These are phyloP conservation scores for Tricharina praecox DNA, from an alignment of 495 filamentous ascomycete species.

Conservation along the genomic window DNA sequence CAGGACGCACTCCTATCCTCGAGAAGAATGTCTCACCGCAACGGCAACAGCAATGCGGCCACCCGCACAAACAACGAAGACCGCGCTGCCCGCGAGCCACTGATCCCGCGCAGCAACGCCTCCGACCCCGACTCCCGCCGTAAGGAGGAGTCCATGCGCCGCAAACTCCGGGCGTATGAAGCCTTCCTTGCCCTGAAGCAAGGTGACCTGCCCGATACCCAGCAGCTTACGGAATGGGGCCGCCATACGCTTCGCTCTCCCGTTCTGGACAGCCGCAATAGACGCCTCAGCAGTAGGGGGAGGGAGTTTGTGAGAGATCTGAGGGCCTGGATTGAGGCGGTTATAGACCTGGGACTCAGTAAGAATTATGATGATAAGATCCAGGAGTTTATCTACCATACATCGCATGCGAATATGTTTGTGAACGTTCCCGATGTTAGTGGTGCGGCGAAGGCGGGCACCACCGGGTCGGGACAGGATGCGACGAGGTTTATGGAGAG, in stretches of 20 bases:
- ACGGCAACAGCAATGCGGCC: too few species aligned
- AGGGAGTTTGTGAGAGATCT: constrained; percentile 25
- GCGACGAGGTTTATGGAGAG: background rate
- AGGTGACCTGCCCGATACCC: constrained; percentile 22
- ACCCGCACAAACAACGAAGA: background rate
- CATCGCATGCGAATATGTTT: constrained; percentile 15
- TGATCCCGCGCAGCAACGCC: background rate
- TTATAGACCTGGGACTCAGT: constrained; percentile 14
- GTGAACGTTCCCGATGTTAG: constrained; percentile 9
- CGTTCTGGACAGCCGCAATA: constrained; percentile 17
- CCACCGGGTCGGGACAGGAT: background rate
- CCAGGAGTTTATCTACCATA: constrained; percentile 25
- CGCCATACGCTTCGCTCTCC: constrained; percentile 15
- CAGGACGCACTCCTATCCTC: too few species aligned
- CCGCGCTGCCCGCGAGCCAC: background rate
- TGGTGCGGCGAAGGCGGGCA: constrained; percentile 5
- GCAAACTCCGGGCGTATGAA: constrained; percentile 22
- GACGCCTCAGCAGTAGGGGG: constrained; percentile 15
- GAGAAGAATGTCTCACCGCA: background rate
- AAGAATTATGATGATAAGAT: constrained; percentile 27
- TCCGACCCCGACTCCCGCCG: background rate
- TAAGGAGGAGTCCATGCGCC: constrained; percentile 16
- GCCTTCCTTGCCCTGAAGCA: constrained; percentile 16
- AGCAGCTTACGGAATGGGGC: constrained; percentile 19
- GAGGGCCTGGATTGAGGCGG: constrained; percentile 24